These are phyloP conservation scores for Podosphaera fusca DNA, from an alignment of 2,329 filamentous ascomycete species.

Conservation along the genomic window DNA sequence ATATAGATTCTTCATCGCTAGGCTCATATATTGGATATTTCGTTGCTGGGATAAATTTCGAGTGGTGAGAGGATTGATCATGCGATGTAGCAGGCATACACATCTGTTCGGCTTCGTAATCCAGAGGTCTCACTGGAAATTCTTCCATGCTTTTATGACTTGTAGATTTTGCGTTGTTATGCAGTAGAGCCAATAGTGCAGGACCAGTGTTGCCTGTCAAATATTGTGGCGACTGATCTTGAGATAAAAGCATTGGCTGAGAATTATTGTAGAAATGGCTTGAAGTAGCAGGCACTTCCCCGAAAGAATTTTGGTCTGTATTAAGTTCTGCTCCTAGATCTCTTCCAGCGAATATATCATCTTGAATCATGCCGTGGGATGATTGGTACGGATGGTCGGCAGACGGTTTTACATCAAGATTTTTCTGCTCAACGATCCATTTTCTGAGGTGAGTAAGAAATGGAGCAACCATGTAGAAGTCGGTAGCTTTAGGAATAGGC, in stretches of 20 bases:
- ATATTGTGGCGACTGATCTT: slow-evolving; percentile 13
- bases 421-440: slow-evolving; percentile 74
- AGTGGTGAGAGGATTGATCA: slow-evolving; percentile 26
- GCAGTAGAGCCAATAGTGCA: slow-evolving; percentile 31
- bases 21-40: slow-evolving; percentile 21
- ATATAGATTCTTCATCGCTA: slow-evolving; percentile 9
- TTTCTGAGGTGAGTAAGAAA: slow-evolving; percentile 70
- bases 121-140: slow-evolving; percentile 26
- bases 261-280: slow-evolving; percentile 32
- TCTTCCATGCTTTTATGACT: slow-evolving; percentile 5
- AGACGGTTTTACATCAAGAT: slow-evolving; percentile 31
- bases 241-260: slow-evolving; percentile 26
- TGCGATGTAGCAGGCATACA: slow-evolving; percentile 34
- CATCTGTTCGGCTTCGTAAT: slow-evolving; percentile 27
- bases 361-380: slow-evolving; percentile 21
- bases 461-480: slow-evolving; percentile 95
- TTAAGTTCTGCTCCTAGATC: slow-evolving; percentile 19
- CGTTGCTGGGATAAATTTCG: slow-evolving; percentile 24
- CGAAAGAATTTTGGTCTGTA: slow-evolving; percentile 20
- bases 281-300: slow-evolving; percentile 25
- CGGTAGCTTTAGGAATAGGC: slow-evolving; percentile 40
- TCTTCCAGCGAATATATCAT: slow-evolving; percentile 39
- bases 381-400: slow-evolving; percentile 20
- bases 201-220: slow-evolving; percentile 17
- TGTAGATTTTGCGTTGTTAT: slow-evolving; percentile 9